Conservation (phyloP, 495 filamentous ascomycete genomes). For the Parathielavia appendiculata region DNA sequence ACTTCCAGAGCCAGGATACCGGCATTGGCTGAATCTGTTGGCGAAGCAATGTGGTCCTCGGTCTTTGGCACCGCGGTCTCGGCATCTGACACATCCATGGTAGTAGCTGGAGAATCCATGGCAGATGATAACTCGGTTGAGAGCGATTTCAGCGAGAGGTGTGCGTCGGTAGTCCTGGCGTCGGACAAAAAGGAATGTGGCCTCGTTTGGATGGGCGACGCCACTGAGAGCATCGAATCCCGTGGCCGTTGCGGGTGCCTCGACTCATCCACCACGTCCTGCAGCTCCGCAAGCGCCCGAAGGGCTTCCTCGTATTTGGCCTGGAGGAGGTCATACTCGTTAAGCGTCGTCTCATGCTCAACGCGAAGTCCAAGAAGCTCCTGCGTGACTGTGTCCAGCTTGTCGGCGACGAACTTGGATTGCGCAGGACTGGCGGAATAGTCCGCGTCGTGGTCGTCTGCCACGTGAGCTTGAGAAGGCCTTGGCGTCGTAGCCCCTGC, state of each 20-base stretch:
- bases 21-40: slow-evolving; percentile 28
- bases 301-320: slow-evolving; percentile 89
- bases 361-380: slow-evolving; percentile 87
- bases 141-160: slow-evolving; percentile 86
- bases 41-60: slow-evolving; percentile 23
- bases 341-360: slow-evolving; percentile 79
- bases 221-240: slow-evolving; percentile 50
- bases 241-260: slow-evolving; percentile 55
- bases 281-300: slow-evolving; percentile 71
- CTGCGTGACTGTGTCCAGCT: slow-evolving; percentile 85
- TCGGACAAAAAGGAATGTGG: slow-evolving; percentile 93
- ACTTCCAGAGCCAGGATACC: slow-evolving; percentile 56
- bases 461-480: slow-evolving; percentile 23
- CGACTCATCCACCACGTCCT: slow-evolving; percentile 80
- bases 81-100: slow-evolving; percentile 53
- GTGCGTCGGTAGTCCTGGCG: slow-evolving; percentile 68
- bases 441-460: slow-evolving; percentile 23
- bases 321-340: slow-evolving; percentile 75
- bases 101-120: slow-evolving; percentile 71
- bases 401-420: slow-evolving; percentile 80
- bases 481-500: slow-evolving; percentile 27
- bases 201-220: slow-evolving; percentile 56
- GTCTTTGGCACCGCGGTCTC: slow-evolving; percentile 43
- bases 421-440: slow-evolving; percentile 67
- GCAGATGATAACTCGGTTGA: slow-evolving; percentile 93